These are phyloP conservation scores for Apiotrichum brassicae DNA, from an alignment of 1,284 basidiomycete genomes.

Conservation along the genomic window DNA sequence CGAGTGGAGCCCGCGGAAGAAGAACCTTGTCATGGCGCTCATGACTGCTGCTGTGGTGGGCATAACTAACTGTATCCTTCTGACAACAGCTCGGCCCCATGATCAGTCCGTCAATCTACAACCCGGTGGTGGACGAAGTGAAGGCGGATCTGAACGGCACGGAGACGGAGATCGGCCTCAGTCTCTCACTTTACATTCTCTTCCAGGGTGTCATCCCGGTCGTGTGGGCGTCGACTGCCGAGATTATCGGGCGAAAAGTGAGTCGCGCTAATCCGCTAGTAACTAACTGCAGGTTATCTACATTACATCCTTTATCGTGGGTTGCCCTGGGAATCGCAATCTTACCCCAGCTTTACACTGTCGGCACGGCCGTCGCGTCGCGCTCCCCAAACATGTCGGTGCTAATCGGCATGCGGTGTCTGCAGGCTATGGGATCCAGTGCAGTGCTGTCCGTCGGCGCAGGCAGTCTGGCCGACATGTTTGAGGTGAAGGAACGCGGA, in stretches of 20 bases:
- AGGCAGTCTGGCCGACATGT: constrained; percentile 70
- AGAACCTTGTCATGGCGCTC: constrained; percentile 47
- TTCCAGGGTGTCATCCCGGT: constrained; percentile 42
- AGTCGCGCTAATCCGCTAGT: constrained; percentile 20
- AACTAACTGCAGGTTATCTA: constrained; percentile 55
- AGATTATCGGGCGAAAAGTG: constrained; percentile 74
- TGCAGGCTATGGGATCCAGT: constrained; percentile 55
- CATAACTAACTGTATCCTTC: not conserved
- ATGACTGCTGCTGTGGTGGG: constrained; percentile 37
- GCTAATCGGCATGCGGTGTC: constrained; percentile 55
- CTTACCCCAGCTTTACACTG: constrained; percentile 52
- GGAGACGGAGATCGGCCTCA: constrained; percentile 62
- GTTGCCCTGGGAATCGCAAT: constrained; percentile 7
- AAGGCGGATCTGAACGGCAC: constrained; percentile 60
- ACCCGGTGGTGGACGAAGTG: constrained; percentile 56
- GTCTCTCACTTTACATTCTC: constrained; percentile 69
- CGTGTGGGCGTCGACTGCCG: constrained; percentile 50
- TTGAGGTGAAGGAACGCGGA: constrained; percentile 69
- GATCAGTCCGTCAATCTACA: constrained; percentile 51
- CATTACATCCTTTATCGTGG: constrained; percentile 52
- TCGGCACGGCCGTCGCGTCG: constrained; percentile 62
- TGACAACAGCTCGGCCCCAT: constrained; percentile 61
- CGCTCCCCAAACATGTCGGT: constrained; percentile 56
- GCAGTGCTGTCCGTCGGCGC: constrained; percentile 73
- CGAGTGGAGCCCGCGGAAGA: constrained; percentile 61